Base-by-base conservation (phyloP, 345 rosid species). In the Conringia planisiliqua region DNA sequence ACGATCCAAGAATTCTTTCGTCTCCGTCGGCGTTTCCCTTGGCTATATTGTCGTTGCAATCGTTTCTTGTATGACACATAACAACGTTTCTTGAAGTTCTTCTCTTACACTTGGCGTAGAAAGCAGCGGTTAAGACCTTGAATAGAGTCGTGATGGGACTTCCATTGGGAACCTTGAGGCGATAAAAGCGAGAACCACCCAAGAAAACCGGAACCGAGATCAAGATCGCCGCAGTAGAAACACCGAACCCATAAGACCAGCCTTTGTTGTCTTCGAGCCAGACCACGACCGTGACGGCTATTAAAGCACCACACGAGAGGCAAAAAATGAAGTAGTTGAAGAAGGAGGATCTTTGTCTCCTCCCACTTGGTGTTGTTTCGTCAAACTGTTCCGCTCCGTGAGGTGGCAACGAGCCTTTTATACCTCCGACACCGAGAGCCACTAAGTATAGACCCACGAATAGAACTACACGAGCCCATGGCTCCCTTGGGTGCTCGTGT, bases 351-450 rank as follows among this genome's bases (percentile, higher is more conserved):
- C 97, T 80, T 76, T 89, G 92, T 83, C 82, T 86, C 85, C 97
- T 85, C 76, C 96, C 96, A 66, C 47, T 83, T 17, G 79, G 69
- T 16, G 88, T 87, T 57, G 71, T 84, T 74, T 91, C 96, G 72
- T 91, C 97, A 56, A 91, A 89, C 70, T 93, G 98, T 82, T 91
- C 98, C 0, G 98, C 96, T 32, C 98, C 98, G 22, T 91, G 96
- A n/a, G 91, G 85, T 6, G 90, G 91, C 67, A 93, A 90, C 20
- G 98, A 91, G 27, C 98, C 98, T 83, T 91, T 93, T 71, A 91
- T 89, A 40, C 97, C 98, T 55, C 98, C 97, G 24, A 89, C 97
- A 54, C 98, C 96, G 7, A 91, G 85, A 20, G 97, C 97, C 44
- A 87, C 94, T 71, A 91, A 79, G 78, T 89, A 93, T 9, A 93